Conservation (phyloP, 495 filamentous ascomycete genomes). For the Penicillium bovifimosum region DNA sequence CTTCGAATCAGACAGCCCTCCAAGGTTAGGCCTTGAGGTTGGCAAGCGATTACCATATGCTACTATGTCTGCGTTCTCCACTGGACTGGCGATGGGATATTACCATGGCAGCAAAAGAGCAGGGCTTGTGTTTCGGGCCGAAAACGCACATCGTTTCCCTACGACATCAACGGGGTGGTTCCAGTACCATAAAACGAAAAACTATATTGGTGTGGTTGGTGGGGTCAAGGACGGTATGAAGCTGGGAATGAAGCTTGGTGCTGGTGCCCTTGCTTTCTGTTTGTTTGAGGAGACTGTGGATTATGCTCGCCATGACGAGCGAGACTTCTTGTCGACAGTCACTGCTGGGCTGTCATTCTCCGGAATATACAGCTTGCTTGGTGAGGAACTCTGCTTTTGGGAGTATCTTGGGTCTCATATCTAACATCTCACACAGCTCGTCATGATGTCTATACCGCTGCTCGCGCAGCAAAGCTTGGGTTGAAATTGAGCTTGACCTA, state of each 20-base stretch:
- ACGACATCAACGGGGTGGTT: conserved; percentile 82
- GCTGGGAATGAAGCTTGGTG: conserved; percentile 64
- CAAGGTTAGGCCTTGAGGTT: conserved; percentile 61
- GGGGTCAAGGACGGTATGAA: conserved; percentile 70
- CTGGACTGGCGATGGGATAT: conserved; percentile 65
- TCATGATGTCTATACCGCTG: conserved; percentile 75
- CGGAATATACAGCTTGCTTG: conserved; percentile 81
- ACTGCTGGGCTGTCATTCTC: conserved; percentile 75
- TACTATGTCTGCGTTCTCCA: conserved; percentile 50
- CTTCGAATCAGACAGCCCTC: conserved; percentile 39
- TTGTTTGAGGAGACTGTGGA: conserved; percentile 81
- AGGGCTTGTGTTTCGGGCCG: conserved; percentile 79
- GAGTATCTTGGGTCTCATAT: not conserved
- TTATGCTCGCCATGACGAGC: conserved; percentile 56
- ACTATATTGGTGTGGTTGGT: conserved; percentile 72
- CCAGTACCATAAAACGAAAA: conserved; percentile 96
- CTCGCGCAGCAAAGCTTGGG: conserved; percentile 76
- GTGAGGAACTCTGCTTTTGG: conserved; percentile 43
- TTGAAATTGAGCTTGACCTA: conserved; percentile 71
- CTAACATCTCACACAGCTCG: conserved; percentile 51
- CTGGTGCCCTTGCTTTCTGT: conserved; percentile 63
- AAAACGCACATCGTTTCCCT: conserved; percentile 90
- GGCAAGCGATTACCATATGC: conserved; percentile 59
- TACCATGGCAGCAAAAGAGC: conserved; percentile 66
- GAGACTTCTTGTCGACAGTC: conserved; percentile 69